Base-by-base conservation (phyloP, 768 basidiomycete genomes). In the Pleurotus tuoliensis region DNA sequence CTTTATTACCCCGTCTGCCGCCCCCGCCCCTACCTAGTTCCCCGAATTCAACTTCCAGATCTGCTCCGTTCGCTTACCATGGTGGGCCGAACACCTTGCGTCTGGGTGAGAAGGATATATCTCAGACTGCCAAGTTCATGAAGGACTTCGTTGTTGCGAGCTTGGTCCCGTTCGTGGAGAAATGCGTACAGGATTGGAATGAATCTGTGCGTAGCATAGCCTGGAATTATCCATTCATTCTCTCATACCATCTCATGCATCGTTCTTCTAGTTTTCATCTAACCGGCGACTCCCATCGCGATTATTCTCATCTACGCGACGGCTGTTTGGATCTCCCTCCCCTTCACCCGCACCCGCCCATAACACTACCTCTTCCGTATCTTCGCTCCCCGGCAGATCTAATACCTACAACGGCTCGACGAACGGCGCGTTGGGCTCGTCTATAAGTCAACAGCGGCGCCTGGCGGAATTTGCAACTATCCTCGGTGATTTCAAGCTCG, bases 101-200 rank as follows among this genome's bases (percentile, higher is more conserved):
- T 30, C 73, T 94, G 73, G 76, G 74, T 7, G 85, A 92, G 63
- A 71, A 73, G 47, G 94, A 96, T 71, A 88, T 92, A 12, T 81
- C 87, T 53, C 81, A 84, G 62, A 82, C 86, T 5, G 84, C 85
- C 0, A 81, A 83, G 53, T 93, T 98, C 63, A 80, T 92, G 8
- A 82, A 94, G 45, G 95, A 97, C 69, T 88, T 98, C 62, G 78
- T 92, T 3, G 85, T 87, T 9, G 92, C 90, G 84, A 94, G 90
- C 65, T 71, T 98, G 45, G 69, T 98, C 2, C 95, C 95, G 1
- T 98, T 92, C 92, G 95, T 98, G 92, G 96, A 98, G 73, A 92
- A 88, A 64, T 88, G 87, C 68, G 90, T 95, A 4, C 62, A 92
- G 46, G 92, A 96, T 60, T 96, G 94, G 92, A 98, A 97, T 67